phyloP scores from a whole-genome alignment of 1,284 basidiomycete species.

The Golubevia sp. region DNA sequence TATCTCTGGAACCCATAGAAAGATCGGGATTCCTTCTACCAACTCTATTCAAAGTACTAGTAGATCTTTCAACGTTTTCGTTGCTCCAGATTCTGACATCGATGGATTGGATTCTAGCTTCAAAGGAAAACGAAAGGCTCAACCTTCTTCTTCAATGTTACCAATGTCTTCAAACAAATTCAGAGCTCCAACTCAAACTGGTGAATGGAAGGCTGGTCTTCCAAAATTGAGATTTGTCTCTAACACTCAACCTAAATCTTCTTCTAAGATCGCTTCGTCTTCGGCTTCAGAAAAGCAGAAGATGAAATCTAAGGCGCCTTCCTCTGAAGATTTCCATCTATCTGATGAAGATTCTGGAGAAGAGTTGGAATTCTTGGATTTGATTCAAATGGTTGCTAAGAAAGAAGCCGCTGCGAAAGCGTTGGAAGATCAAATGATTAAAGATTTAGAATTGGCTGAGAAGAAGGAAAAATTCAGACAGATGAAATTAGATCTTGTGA shows the following conservation, averaged over 20 bases:
- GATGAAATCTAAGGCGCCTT: not conserved
- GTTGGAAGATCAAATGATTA: not conserved
- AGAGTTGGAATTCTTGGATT: not conserved
- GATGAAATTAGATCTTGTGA: not conserved
- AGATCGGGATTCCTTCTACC: not conserved
- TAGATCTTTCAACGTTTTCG: not conserved
- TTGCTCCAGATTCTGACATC: not conserved
- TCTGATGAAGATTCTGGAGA: not conserved
- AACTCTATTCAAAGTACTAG: not conserved
- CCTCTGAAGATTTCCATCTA: not conserved
- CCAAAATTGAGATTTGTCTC: not conserved
- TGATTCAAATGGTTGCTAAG: not conserved
- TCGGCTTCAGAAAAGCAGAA: not conserved
- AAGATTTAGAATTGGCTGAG: not conserved
- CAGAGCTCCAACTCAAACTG: not conserved
- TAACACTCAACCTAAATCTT: not conserved
- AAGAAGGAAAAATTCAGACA: not conserved
- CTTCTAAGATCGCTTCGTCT: not conserved
- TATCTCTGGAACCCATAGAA: not conserved
- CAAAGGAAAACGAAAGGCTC: not conserved
- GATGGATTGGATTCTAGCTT: not conserved
- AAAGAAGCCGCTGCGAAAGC: not conserved
- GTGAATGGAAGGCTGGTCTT: not conserved
- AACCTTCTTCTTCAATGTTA: not conserved
- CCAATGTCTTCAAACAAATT: not conserved